These are phyloP conservation scores for Myxozyma neotropica DNA, from an alignment of 805 yeast species.

Conservation along the genomic window DNA sequence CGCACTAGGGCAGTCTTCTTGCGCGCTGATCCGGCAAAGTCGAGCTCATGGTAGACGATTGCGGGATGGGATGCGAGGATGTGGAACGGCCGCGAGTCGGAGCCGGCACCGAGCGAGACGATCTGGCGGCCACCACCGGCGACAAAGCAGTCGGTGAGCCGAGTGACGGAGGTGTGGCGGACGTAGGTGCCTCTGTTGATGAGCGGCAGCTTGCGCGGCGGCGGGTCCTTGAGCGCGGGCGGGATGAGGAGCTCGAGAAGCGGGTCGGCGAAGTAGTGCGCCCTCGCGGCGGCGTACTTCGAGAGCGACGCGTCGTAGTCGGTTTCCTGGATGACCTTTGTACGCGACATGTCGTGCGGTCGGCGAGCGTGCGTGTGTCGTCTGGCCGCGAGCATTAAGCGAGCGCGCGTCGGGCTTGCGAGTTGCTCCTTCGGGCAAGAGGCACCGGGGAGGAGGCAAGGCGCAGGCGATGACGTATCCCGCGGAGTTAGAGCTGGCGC, in stretches of 20 bases:
- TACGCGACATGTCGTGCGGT: slow-evolving; percentile 37
- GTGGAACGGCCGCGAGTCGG: slow-evolving; percentile 68
- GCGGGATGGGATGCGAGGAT: slow-evolving; percentile 13
- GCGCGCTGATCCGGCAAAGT: slow-evolving; percentile 57
- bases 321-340: slow-evolving; percentile 55
- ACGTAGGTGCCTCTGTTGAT: slow-evolving; percentile 63
- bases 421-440: no score
- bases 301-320: slow-evolving; percentile 64
- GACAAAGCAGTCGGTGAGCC: slow-evolving; percentile 14
- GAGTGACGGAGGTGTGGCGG: slow-evolving; percentile 20
- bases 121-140: slow-evolving; percentile 46
- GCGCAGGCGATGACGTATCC: background rate
- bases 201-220: slow-evolving; percentile 53
- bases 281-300: slow-evolving; percentile 50
- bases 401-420: background rate
- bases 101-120: slow-evolving; percentile 78
- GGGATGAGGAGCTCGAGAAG: slow-evolving; percentile 38
- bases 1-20: slow-evolving; percentile 55
- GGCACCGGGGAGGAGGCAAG: background rate
- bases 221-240: slow-evolving; percentile 21
- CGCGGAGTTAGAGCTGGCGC: no score
- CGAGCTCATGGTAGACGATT: slow-evolving; percentile 60
- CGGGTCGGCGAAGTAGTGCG: slow-evolving; percentile 52
- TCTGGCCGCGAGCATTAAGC: background rate
- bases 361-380: background rate